Conservation (phyloP, 495 filamentous ascomycete genomes). For the Lineolata rhizophorae region DNA sequence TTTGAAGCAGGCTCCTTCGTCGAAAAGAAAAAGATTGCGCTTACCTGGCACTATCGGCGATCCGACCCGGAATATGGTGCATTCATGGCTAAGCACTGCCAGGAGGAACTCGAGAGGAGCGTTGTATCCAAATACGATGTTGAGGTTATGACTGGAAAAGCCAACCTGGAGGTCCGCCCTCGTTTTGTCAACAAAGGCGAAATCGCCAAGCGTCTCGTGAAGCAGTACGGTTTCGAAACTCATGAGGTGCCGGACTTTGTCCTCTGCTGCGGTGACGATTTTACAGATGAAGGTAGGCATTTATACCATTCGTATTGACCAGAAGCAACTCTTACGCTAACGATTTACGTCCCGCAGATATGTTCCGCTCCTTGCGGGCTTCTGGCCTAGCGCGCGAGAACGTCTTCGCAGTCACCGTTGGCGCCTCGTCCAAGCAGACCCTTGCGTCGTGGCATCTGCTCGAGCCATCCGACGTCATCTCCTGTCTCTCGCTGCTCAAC, state of each 20-base stretch:
- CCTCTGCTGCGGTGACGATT: slow-evolving; percentile 81
- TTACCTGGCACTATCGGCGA: slow-evolving; percentile 93
- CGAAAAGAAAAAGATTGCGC: slow-evolving; percentile 72
- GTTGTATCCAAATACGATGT: slow-evolving; percentile 64
- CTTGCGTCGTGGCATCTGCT: slow-evolving; percentile 69
- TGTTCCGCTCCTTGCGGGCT: slow-evolving; percentile 20
- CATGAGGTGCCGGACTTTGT: slow-evolving; percentile 48
- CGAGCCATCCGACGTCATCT: slow-evolving; percentile 71
- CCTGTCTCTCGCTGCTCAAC: slow-evolving; percentile 48
- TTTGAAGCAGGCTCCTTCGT: slow-evolving; percentile 47
- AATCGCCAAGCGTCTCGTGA: slow-evolving; percentile 59
- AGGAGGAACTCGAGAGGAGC: slow-evolving; percentile 48
- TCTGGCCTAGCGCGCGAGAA: slow-evolving; percentile 34
- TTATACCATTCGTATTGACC: not conserved
- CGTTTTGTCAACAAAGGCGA: slow-evolving; percentile 91
- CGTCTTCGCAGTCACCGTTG: slow-evolving; percentile 74
- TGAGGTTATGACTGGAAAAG: slow-evolving; percentile 88
- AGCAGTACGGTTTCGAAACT: slow-evolving; percentile 30
- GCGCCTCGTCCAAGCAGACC: slow-evolving; percentile 68
- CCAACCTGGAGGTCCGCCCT: slow-evolving; percentile 90
- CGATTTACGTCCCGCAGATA: slow-evolving; percentile 15
- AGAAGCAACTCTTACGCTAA: not conserved
- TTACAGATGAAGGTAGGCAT: slow-evolving; percentile 78
- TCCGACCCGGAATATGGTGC: slow-evolving; percentile 65
- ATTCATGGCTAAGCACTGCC: slow-evolving; percentile 53